These are phyloP conservation scores for Porcisia deanei DNA, from an alignment of 208 protist genomes.

Conservation along the genomic window DNA sequence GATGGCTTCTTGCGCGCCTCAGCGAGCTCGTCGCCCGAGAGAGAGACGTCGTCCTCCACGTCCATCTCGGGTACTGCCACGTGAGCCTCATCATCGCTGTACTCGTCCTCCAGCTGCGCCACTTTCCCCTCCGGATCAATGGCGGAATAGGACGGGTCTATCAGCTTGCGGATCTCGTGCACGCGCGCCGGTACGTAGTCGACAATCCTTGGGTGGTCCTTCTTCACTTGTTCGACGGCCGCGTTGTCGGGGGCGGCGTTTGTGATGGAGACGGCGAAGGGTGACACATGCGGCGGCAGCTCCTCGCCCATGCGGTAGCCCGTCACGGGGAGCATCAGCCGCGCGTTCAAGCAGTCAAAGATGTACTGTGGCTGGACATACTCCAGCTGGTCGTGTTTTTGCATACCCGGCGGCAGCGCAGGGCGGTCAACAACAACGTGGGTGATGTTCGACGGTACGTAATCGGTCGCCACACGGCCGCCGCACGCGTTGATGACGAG, in stretches of 20 bases:
- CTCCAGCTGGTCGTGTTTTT: constrained; percentile 63
- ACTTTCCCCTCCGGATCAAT: constrained; percentile 81
- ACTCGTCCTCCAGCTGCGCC: constrained; percentile 49
- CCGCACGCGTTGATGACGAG: constrained; percentile 91
- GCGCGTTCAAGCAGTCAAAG: constrained; percentile 96
- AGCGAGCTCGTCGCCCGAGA: constrained; percentile 80
- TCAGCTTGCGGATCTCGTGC: constrained; percentile 81
- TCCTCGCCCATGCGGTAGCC: constrained; percentile 90
- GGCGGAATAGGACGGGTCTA: constrained; percentile 75
- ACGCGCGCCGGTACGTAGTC: constrained; percentile 87
- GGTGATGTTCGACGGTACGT: constrained; percentile 76
- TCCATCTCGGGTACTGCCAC: constrained; percentile 65
- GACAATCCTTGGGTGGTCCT: constrained; percentile 78
- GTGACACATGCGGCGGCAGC: constrained; percentile 92
- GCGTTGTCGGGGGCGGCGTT: constrained; percentile 80
- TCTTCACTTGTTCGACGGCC: constrained; percentile 79
- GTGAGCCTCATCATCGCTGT: constrained; percentile 72
- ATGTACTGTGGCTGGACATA: constrained; percentile 98
- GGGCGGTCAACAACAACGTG: constrained; percentile 90
- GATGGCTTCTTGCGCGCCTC: constrained; percentile 50
- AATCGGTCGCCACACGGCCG: constrained; percentile 78
- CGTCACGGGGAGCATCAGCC: constrained; percentile 74
- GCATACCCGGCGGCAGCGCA: constrained; percentile 57
- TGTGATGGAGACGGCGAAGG: constrained; percentile 90
- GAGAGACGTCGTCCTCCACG: constrained; percentile 79